Evolutionary conservation across 2,329 filamentous ascomycete species (phyloP).

Genomic region (Ophiostoma australiae): DNA sequence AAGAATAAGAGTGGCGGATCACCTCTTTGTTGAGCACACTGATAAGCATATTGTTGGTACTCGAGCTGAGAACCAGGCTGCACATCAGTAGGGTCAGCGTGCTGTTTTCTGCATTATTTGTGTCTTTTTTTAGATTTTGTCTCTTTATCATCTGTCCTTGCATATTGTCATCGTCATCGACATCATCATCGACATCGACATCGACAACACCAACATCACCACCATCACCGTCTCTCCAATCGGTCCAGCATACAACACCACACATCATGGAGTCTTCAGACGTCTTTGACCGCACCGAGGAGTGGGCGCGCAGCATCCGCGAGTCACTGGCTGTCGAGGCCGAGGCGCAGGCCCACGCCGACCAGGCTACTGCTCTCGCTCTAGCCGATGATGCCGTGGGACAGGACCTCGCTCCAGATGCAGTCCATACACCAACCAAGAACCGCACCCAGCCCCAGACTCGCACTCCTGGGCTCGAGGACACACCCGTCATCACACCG

Average conservation of each 20-base stretch:
- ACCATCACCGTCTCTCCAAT: background rate
- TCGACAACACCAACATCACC: background rate
- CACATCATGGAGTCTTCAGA: conserved; percentile 15
- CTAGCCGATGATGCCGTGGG: background rate
- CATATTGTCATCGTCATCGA: background rate
- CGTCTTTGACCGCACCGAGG: conserved; percentile 38
- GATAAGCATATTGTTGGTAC: background rate
- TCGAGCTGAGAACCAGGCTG: background rate
- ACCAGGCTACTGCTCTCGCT: conserved; percentile 43
- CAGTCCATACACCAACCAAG: background rate
- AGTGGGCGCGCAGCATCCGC: conserved; percentile 60
- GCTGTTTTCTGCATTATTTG: background rate
- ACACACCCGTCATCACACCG: conserved; percentile 14
- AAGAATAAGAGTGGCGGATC: background rate
- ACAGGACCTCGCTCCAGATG: background rate
- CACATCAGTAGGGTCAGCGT: background rate
- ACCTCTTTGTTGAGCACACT: background rate
- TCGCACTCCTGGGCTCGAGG: background rate
- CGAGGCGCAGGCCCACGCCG: conserved; percentile 49
- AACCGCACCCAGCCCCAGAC: background rate
- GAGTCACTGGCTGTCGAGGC: conserved; percentile 48
- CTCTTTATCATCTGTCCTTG: background rate
- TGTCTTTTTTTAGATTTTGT: background rate
- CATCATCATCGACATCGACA: background rate
- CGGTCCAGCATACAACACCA: background rate